phyloP scores from a whole-genome alignment of 2,329 filamentous ascomycete genomes.

The Harringtonia aguacate region DNA sequence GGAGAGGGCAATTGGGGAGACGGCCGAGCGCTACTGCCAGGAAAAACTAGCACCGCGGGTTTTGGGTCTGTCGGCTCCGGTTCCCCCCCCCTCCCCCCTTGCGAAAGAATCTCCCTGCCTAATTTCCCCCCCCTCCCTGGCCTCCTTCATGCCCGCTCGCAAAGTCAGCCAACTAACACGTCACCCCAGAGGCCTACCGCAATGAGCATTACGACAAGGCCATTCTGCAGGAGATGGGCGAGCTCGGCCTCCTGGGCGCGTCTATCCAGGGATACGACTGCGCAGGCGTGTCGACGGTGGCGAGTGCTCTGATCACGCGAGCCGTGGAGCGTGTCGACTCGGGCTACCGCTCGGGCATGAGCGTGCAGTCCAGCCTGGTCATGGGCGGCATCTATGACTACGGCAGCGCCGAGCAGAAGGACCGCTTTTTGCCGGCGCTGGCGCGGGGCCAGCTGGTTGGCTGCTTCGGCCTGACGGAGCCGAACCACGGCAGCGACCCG shows the following conservation, averaged over 20 bases:
- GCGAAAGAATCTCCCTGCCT: slow-evolving; percentile 1
- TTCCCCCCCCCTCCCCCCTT: background rate
- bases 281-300: slow-evolving; percentile 71
- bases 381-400: slow-evolving; percentile 85
- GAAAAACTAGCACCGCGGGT: slow-evolving; percentile 78
- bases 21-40: slow-evolving; percentile 88
- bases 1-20: slow-evolving; percentile 80
- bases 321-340: slow-evolving; percentile 81
- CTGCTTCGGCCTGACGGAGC: slow-evolving; percentile 78
- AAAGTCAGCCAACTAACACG: background rate
- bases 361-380: slow-evolving; percentile 72
- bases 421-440: slow-evolving; percentile 65
- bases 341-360: slow-evolving; percentile 80
- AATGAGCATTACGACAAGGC: slow-evolving; percentile 72
- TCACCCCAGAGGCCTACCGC: slow-evolving; percentile 38
- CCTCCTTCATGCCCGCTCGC: background rate
- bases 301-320: slow-evolving; percentile 71
- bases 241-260: slow-evolving; percentile 68
- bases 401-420: slow-evolving; percentile 68
- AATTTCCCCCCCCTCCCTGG: background rate
- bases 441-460: slow-evolving; percentile 68
- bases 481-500: slow-evolving; percentile 80
- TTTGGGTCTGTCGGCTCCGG: slow-evolving; percentile 49
- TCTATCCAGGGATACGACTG: slow-evolving; percentile 77
- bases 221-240: slow-evolving; percentile 79